These are phyloP conservation scores for Mortierella alpina DNA, from an alignment of 192 early-diverging fungal genomes.

Conservation along the genomic window DNA sequence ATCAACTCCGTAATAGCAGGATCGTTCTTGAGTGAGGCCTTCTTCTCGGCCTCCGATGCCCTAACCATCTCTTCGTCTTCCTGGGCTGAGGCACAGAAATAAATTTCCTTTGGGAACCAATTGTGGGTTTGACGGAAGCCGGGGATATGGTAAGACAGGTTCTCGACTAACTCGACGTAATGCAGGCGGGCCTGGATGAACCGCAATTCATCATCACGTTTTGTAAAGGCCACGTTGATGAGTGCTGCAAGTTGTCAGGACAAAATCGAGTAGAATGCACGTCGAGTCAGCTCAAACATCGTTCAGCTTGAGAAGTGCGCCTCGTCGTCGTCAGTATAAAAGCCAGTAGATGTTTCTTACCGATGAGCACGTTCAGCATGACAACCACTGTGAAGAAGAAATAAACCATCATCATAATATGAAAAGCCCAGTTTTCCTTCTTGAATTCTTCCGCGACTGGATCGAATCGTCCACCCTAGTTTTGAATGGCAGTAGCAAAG, in stretches of 20 bases:
- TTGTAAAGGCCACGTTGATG: slow-evolving; percentile 20
- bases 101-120: slow-evolving; percentile 11
- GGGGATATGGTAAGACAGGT: slow-evolving; percentile 16
- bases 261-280: background rate
- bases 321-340: too few relatives aligned
- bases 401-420: slow-evolving; percentile 29
- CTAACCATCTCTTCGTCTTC: background rate
- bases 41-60: too few relatives aligned
- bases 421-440: slow-evolving; percentile 11
- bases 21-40: too few relatives aligned
- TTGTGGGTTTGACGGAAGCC: slow-evolving; percentile 10
- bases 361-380: slow-evolving; percentile 36
- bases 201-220: slow-evolving; percentile 4
- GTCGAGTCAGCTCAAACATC: too few relatives aligned
- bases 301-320: too few relatives aligned
- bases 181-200: slow-evolving; percentile 6
- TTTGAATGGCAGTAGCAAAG: too few relatives aligned
- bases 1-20: too few relatives aligned
- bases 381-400: slow-evolving; percentile 41
- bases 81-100: background rate
- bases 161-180: slow-evolving; percentile 16
- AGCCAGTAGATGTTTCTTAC: slow-evolving; percentile 1
- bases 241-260: slow-evolving; percentile 2
- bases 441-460: background rate
- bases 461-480: slow-evolving; percentile 20